Evolutionary conservation across 441 rosid species (phyloP).

Genomic region (Erodium moschatum): DNA sequence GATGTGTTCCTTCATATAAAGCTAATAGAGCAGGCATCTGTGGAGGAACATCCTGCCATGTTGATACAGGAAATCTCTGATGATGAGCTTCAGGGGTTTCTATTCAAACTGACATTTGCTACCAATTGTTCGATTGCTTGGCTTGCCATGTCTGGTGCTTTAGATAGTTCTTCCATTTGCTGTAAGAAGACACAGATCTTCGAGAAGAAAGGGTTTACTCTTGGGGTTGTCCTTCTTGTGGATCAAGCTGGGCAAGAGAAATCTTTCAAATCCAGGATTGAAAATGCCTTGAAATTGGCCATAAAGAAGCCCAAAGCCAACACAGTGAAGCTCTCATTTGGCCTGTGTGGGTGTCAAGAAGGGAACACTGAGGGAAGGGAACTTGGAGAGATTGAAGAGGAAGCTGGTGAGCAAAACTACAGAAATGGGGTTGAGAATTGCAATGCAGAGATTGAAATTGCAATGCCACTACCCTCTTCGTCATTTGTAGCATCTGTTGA

Average conservation of each 20-base stretch:
- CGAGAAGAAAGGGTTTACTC: constrained; percentile 82
- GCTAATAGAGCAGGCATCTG: constrained; percentile 82
- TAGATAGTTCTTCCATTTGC: constrained; percentile 61
- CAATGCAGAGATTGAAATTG: constrained; percentile 41
- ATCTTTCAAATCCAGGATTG: constrained; percentile 47
- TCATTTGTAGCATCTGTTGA: constrained; percentile 57
- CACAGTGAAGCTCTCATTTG: constrained; percentile 74
- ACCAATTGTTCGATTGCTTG: constrained; percentile 68
- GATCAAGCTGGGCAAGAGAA: constrained; percentile 59
- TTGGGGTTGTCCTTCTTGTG: constrained; percentile 56
- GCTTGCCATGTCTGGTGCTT: constrained; percentile 68
- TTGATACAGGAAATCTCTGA: constrained; percentile 59
- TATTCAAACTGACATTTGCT: constrained; percentile 68
- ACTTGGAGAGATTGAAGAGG: constrained; percentile 63
- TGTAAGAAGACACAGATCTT: constrained; percentile 81
- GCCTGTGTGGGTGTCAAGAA: constrained; percentile 94
- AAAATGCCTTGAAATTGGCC: constrained; percentile 60
- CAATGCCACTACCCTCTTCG: constrained; percentile 64
- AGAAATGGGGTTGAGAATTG: constrained; percentile 18
- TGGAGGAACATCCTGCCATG: constrained; percentile 61
- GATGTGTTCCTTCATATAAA: constrained; percentile 83
- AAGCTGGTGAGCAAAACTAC: constrained; percentile 10
- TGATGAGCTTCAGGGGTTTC: constrained; percentile 46
- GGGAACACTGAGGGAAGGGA: constrained; percentile 53
- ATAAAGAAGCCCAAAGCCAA: constrained; percentile 51